Conservation (phyloP, 352 stramenopile genomes). For the Phytophthora sp. region DNA sequence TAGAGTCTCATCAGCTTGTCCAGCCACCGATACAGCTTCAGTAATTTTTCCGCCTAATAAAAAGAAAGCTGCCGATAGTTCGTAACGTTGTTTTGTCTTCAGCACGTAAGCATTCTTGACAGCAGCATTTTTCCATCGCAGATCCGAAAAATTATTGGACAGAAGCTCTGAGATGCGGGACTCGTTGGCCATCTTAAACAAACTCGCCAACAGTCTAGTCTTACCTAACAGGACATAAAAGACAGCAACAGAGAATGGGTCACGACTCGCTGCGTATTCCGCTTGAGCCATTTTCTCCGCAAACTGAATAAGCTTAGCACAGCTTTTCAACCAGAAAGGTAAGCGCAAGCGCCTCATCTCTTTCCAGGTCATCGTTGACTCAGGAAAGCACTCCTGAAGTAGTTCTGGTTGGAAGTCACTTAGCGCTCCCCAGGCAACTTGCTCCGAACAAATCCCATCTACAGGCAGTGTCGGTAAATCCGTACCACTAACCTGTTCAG, state of each 20-base stretch:
- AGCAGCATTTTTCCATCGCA: slow-evolving; percentile 84
- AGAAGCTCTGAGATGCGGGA: slow-evolving; percentile 80
- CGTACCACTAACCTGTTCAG: slow-evolving; percentile 5
- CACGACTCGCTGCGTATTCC: slow-evolving; percentile 73
- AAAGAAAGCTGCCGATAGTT: slow-evolving; percentile 85
- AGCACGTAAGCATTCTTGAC: slow-evolving; percentile 93
- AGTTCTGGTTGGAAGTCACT: slow-evolving; percentile 72
- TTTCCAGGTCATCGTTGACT: slow-evolving; percentile 59
- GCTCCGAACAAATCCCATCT: slow-evolving; percentile 76
- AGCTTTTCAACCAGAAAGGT: slow-evolving; percentile 82
- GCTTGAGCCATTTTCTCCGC: slow-evolving; percentile 77
- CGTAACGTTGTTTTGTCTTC: slow-evolving; percentile 85
- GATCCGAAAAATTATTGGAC: slow-evolving; percentile 82
- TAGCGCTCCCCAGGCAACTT: slow-evolving; percentile 75
- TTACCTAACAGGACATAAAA: slow-evolving; percentile 90
- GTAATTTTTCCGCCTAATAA: slow-evolving; percentile 78
- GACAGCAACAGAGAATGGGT: slow-evolving; percentile 86
- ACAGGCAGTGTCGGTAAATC: not conserved
- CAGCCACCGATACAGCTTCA: slow-evolving; percentile 76
- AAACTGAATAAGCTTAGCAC: slow-evolving; percentile 53
- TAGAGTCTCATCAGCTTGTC: slow-evolving; percentile 74
- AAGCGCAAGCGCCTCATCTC: slow-evolving; percentile 69
- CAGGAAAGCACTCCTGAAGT: slow-evolving; percentile 74
- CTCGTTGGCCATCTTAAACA: slow-evolving; percentile 89
- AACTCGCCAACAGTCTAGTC: slow-evolving; percentile 72